Evolutionary conservation across 163 green algal species (phyloP).

Genomic region (Scenedesmus sp.): DNA sequence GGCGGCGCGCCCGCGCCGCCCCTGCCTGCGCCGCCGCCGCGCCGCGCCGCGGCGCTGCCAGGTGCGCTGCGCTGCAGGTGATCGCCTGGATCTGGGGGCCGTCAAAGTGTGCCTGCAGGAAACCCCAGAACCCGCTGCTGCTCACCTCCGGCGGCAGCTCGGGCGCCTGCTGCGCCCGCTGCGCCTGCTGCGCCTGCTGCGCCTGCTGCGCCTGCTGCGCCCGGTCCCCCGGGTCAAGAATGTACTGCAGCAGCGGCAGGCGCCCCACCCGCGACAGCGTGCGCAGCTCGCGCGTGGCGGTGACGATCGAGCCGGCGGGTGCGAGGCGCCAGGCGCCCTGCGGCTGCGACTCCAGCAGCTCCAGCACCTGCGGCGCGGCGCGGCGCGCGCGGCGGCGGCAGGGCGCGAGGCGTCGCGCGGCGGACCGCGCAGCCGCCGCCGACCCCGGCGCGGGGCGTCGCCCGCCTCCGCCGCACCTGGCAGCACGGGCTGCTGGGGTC

Average conservation of each 20-base stretch:
- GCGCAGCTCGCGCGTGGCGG: slow-evolving; percentile 44
- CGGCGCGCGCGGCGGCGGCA: neutral
- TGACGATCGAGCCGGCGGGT: slow-evolving; percentile 43
- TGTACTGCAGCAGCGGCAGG: slow-evolving; percentile 38
- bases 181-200: slow-evolving; percentile 18
- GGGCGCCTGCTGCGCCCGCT: neutral
- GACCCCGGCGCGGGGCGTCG: neutral
- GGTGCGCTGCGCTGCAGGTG: slow-evolving; percentile 27
- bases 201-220: neutral
- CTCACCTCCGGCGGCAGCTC: slow-evolving; percentile 21
- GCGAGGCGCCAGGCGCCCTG: slow-evolving; percentile 38
- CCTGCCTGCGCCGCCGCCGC: too few relatives aligned
- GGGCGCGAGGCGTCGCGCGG: neutral
- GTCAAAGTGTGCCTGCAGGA: slow-evolving; percentile 39
- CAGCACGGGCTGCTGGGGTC: slow-evolving; percentile 20
- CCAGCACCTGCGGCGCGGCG: neutral
- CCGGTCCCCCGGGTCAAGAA: slow-evolving; percentile 42
- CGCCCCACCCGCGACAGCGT: slow-evolving; percentile 37
- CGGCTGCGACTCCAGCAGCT: neutral
- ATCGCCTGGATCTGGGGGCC: slow-evolving; percentile 43
- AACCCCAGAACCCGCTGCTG: slow-evolving; percentile 19
- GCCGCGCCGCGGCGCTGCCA: neutral
- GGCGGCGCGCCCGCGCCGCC: too few relatives aligned
- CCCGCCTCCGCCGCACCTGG: slow-evolving; percentile 5
- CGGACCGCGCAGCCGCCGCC: neutral